Conservation (phyloP, 768 basidiomycete genomes). For the Cytidiella melzeri region DNA sequence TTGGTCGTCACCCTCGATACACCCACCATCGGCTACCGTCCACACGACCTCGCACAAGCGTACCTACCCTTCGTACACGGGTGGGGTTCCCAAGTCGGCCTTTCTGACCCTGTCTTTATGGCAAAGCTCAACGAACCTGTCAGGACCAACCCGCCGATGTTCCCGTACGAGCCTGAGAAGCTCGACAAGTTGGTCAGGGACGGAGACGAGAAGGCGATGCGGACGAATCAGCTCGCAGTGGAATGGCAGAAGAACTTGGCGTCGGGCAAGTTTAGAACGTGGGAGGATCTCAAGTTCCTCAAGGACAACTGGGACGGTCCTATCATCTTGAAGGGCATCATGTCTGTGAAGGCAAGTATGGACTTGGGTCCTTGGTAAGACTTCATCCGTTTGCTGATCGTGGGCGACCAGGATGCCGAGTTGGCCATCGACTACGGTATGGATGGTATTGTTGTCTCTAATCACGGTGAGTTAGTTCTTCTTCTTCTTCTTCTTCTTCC, state of each 20-base stretch:
- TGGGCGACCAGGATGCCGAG: conserved; percentile 49
- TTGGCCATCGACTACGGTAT: conserved; percentile 57
- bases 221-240: conserved; percentile 41
- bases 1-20: conserved; percentile 81
- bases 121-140: conserved; percentile 42
- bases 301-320: conserved; percentile 74
- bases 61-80: conserved; percentile 67
- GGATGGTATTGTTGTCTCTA: conserved; percentile 75
- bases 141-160: conserved; percentile 35
- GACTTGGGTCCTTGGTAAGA: not conserved
- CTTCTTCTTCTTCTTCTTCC: not conserved
- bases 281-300: conserved; percentile 68
- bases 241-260: conserved; percentile 61
- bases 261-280: conserved; percentile 56
- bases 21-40: conserved; percentile 67
- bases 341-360: conserved; percentile 45
- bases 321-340: conserved; percentile 73
- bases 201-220: conserved; percentile 42
- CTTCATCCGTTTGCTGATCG: not conserved
- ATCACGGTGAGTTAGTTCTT: conserved; percentile 49
- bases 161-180: conserved; percentile 53
- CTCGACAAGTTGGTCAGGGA: conserved; percentile 34
- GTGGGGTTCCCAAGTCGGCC: conserved; percentile 59
- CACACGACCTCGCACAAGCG: conserved; percentile 59
- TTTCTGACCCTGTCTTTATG: conserved; percentile 80